Conservation (phyloP, 2,329 filamentous ascomycete species). For the Xylariaceae sp. region DNA sequence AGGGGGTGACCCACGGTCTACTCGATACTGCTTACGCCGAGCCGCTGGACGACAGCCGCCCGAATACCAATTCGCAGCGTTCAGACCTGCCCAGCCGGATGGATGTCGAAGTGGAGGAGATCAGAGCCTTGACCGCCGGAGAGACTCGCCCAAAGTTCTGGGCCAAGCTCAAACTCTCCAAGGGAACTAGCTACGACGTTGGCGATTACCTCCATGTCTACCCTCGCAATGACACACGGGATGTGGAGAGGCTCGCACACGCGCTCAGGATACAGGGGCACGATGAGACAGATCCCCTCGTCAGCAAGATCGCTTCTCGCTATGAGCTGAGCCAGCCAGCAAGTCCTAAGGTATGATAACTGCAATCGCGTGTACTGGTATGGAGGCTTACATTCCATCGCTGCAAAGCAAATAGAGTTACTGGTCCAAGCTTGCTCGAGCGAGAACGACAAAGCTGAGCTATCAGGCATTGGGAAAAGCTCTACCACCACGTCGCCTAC, state of each 20-base stretch:
- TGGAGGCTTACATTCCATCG: neutral
- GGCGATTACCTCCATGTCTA: conserved; percentile 1
- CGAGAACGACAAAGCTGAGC: neutral
- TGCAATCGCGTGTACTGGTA: neutral
- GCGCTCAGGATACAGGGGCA: neutral
- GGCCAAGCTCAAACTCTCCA: neutral
- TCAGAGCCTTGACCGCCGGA: neutral
- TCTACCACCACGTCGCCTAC: neutral
- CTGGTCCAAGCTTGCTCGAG: neutral
- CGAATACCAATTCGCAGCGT: neutral
- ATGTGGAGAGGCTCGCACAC: neutral
- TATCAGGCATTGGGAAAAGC: neutral
- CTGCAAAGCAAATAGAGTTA: neutral
- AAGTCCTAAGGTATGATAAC: neutral
- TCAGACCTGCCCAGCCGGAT: neutral
- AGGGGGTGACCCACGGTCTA: neutral
- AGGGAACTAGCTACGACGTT: neutral
- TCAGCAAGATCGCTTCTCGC: neutral
- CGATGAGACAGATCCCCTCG: neutral
- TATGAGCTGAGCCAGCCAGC: neutral
- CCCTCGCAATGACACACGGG: neutral
- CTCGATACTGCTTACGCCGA: neutral
- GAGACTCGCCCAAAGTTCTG: conserved; percentile 1
- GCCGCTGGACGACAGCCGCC: neutral
- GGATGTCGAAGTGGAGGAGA: neutral